phyloP scores from a whole-genome alignment of 1,139 yeast genomes.

The Arxiozyma heterogenica region DNA sequence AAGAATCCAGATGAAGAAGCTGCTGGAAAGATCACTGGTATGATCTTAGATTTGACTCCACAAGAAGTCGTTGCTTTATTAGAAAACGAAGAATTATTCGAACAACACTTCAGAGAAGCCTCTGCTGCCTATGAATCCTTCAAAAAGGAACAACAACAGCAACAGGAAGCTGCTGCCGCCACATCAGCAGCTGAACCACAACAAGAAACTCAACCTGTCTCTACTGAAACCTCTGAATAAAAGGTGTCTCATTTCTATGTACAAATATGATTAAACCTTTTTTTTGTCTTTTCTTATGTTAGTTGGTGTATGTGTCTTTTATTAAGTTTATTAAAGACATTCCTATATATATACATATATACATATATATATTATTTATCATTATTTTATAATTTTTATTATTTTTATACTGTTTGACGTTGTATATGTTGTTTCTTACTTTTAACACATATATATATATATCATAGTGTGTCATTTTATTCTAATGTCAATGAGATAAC shows the following conservation, averaged over 20 bases:
- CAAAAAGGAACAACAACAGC: constrained; percentile 38
- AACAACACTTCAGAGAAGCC: constrained; percentile 91
- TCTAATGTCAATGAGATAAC: too few relatives aligned
- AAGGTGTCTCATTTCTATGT: not conserved
- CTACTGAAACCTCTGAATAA: constrained; percentile 3
- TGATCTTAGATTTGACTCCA: constrained; percentile 94
- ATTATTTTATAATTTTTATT: too few relatives aligned
- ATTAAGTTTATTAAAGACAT: not conserved
- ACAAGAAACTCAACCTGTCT: not conserved
- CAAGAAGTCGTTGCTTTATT: constrained; percentile 81
- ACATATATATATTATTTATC: not conserved
- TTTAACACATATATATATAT: too few relatives aligned
- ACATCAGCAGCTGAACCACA: constrained; percentile 2
- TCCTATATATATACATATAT: not conserved
- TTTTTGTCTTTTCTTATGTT: not conserved
- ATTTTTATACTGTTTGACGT: not conserved
- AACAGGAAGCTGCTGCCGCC: constrained; percentile 8
- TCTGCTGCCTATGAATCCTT: constrained; percentile 84
- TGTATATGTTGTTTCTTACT: not conserved
- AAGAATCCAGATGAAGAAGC: constrained; percentile 92
- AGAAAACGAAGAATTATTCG: constrained; percentile 84
- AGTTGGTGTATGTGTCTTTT: not conserved
- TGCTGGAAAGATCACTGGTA: constrained; percentile 98
- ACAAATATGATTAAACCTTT: not conserved
- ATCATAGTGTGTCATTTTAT: too few relatives aligned